Evolutionary conservation across 108 stramenopile genomes (phyloP).

Genomic region (Fistulifera solaris): DNA sequence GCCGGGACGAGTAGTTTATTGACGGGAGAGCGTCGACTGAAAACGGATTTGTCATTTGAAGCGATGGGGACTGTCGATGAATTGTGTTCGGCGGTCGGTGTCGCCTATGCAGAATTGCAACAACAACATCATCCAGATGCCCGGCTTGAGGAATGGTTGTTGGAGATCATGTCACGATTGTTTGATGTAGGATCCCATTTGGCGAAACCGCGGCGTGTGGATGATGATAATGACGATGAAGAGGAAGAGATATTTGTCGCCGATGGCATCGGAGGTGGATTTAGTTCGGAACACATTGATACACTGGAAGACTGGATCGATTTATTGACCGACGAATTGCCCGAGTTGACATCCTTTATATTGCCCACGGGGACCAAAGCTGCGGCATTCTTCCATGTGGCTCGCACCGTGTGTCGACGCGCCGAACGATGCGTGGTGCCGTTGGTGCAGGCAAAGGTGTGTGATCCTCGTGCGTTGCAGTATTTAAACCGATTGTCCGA

Average conservation of each 20-base stretch:
- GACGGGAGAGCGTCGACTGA: slow-evolving; percentile 69
- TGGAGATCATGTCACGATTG: slow-evolving; percentile 73
- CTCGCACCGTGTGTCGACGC: slow-evolving; percentile 75
- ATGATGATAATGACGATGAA: slow-evolving; percentile 15
- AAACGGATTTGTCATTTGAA: slow-evolving; percentile 65
- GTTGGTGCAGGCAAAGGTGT: slow-evolving; percentile 22
- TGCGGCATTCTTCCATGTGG: slow-evolving; percentile 64
- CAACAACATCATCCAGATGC: slow-evolving; percentile 8
- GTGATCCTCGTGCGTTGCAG: slow-evolving; percentile 56
- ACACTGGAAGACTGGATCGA: slow-evolving; percentile 78
- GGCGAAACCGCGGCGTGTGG: slow-evolving; percentile 37
- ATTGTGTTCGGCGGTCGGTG: slow-evolving; percentile 67
- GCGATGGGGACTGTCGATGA: slow-evolving; percentile 83
- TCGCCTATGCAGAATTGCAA: slow-evolving; percentile 43
- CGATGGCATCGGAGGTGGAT: slow-evolving; percentile 55
- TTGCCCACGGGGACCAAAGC: slow-evolving; percentile 61
- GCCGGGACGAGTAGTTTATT: slow-evolving; percentile 57
- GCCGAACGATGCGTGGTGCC: slow-evolving; percentile 55
- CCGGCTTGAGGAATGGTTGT: slow-evolving; percentile 32
- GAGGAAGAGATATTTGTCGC: slow-evolving; percentile 12
- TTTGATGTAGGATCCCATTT: slow-evolving; percentile 80
- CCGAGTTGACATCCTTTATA: slow-evolving; percentile 73
- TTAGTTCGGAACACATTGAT: slow-evolving; percentile 39
- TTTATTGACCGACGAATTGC: slow-evolving; percentile 63
- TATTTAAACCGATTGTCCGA: slow-evolving; percentile 82